Percentiles rank a stretch among this genome's conserved stretches.
Evolutionary conservation across 345 rosid genomes (phyloP).

Genomic region (Brassica juncea): DNA sequence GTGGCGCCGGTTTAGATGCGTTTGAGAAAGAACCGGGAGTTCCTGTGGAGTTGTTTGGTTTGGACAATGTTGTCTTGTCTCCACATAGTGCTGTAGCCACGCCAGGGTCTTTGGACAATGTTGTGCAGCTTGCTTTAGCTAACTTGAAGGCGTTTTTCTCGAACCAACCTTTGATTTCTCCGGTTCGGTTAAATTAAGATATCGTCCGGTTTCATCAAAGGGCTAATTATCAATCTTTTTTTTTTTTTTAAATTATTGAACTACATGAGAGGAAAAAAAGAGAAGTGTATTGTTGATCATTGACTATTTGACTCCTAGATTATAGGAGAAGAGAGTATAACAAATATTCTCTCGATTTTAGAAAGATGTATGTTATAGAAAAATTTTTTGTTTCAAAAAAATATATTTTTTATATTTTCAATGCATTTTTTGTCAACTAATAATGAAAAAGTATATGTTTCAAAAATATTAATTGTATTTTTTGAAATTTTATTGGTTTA

Average conservation of each 20-base stretch:
- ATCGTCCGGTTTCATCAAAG: constrained; percentile 7
- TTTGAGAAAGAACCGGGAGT: constrained; percentile 73
- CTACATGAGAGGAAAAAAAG: not conserved
- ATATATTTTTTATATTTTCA: no score
- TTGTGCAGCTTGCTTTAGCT: constrained; percentile 44
- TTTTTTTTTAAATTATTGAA: not conserved
- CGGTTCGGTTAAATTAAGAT: constrained; percentile 28
- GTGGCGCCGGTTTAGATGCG: constrained; percentile 83
- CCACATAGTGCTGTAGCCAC: constrained; percentile 59
- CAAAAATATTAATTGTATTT: no score
- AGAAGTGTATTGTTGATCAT: no score
- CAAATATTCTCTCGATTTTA: no score
- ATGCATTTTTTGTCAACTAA: no score
- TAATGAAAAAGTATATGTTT: no score
- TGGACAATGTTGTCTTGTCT: constrained; percentile 75
- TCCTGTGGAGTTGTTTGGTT: constrained; percentile 48
- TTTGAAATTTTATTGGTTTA: no score
- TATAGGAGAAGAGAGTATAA: no score
- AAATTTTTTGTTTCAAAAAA: no score
- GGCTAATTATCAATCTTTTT: not conserved
- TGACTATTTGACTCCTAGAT: no score
- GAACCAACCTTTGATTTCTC: constrained; percentile 52
- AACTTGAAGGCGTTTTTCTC: constrained; percentile 73
- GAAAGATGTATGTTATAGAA: no score
- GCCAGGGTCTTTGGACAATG: constrained; percentile 48